A percentile compares a stretch with the other conserved stretches of the same genome.
These are phyloP conservation scores for Sedum album DNA, from an alignment of 164 flowering plant species.

Conservation along the genomic window DNA sequence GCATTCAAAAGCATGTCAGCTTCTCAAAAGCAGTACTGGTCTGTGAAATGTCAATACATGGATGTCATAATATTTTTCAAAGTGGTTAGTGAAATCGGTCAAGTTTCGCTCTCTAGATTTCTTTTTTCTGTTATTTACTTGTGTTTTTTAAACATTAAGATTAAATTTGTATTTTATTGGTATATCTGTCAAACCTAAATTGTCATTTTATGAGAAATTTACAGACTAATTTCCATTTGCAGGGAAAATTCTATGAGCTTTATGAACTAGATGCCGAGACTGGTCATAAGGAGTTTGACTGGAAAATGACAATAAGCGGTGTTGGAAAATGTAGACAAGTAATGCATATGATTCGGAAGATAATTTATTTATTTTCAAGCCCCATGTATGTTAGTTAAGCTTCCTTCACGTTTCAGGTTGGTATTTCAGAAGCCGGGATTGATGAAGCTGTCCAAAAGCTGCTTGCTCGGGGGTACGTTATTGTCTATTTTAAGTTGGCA, in stretches of 20 bases:
- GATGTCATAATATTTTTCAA: constrained; percentile 88
- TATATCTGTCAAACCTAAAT: not conserved
- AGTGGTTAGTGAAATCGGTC: constrained; percentile 58
- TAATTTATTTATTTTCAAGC: not conserved
- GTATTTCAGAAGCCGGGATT: constrained; percentile 90
- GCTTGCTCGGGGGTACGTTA: constrained; percentile 77
- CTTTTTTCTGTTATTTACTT: no score
- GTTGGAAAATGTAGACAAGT: constrained; percentile 98
- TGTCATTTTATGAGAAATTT: not conserved
- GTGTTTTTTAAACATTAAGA: not conserved
- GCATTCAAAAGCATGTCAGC: constrained; percentile 81
- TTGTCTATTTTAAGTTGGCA: not conserved
- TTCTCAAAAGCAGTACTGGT: constrained; percentile 89
- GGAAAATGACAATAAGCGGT: constrained; percentile 91
- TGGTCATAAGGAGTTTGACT: constrained; percentile 91
- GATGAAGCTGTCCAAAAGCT: constrained; percentile 95
- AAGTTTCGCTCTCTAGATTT: not conserved
- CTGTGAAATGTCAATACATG: constrained; percentile 75
- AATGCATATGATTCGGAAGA: not conserved
- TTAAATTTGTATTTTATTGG: not conserved
- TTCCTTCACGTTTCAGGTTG: constrained; percentile 50
- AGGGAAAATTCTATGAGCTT: constrained; percentile 97
- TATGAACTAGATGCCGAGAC: constrained; percentile 96
- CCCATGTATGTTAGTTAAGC: not conserved
- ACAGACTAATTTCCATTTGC: not conserved